Evolutionary conservation across 352 stramenopile species (phyloP).

Genomic region (Phytophthora megakarya): DNA sequence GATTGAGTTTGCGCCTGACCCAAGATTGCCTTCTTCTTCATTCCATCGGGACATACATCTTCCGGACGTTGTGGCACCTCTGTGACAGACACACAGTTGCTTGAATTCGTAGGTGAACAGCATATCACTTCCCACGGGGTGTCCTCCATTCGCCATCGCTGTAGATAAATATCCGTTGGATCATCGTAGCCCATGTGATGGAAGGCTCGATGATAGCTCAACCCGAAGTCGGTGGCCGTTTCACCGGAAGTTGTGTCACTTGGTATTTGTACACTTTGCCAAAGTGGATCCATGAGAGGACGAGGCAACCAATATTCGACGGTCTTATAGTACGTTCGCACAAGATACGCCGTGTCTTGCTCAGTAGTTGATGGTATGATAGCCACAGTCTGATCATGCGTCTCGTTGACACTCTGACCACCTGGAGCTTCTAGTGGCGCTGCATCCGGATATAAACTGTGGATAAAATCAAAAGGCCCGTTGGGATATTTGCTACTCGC

Average conservation of each 20-base stretch:
- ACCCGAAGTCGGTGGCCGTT: slow-evolving; percentile 83
- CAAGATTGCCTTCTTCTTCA: slow-evolving; percentile 67
- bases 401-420: slow-evolving; percentile 91
- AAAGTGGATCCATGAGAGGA: slow-evolving; percentile 97
- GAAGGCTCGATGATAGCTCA: slow-evolving; percentile 97
- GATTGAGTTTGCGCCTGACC: slow-evolving; percentile 66
- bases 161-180: slow-evolving; percentile 96
- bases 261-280: slow-evolving; percentile 92
- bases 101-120: slow-evolving; percentile 66
- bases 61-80: slow-evolving; percentile 37
- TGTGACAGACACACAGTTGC: slow-evolving; percentile 54
- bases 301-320: slow-evolving; percentile 95
- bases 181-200: slow-evolving; percentile 96
- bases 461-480: slow-evolving; percentile 91
- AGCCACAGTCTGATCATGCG: slow-evolving; percentile 92
- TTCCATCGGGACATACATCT: slow-evolving; percentile 54
- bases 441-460: slow-evolving; percentile 94
- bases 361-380: slow-evolving; percentile 27
- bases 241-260: slow-evolving; percentile 36
- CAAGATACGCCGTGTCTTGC: slow-evolving; percentile 74
- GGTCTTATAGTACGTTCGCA: slow-evolving; percentile 95
- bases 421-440: slow-evolving; percentile 66
- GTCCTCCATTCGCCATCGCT: slow-evolving; percentile 96
- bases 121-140: slow-evolving; percentile 92
- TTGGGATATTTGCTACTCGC: slow-evolving; percentile 89